Percentiles rank a stretch among this genome's conserved stretches.
Evolutionary conservation across 495 filamentous ascomycete genomes (phyloP).

Genomic region (Xylaria acuta): DNA sequence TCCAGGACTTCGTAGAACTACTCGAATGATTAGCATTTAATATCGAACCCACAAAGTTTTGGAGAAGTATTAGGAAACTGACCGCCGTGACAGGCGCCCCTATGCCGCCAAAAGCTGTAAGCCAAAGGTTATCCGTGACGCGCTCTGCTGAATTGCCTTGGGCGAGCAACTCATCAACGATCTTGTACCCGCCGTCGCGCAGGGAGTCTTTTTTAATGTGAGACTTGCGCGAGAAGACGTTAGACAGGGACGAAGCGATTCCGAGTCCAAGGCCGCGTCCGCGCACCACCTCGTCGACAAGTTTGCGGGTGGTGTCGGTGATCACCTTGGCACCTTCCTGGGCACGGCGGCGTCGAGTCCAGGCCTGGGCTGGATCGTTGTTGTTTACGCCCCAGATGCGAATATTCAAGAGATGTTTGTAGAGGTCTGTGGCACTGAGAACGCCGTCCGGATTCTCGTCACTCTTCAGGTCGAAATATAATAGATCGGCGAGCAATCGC

Average conservation of each 20-base stretch:
- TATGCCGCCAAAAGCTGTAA: constrained; percentile 43
- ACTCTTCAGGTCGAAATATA: constrained; percentile 68
- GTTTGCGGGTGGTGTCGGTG: constrained; percentile 35
- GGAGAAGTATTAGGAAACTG: constrained; percentile 5
- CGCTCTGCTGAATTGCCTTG: constrained; percentile 34
- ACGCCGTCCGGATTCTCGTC: constrained; percentile 63
- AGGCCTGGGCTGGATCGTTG: constrained; percentile 67
- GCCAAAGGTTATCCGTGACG: constrained; percentile 44
- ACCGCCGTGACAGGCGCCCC: constrained; percentile 47
- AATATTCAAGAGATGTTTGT: constrained; percentile 63
- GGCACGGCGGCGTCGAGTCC: constrained; percentile 63
- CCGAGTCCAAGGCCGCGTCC: constrained; percentile 28
- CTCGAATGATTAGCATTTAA: constrained; percentile 27
- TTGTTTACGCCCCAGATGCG: constrained; percentile 71
- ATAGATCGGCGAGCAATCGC: constrained; percentile 54
- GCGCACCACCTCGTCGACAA: constrained; percentile 36
- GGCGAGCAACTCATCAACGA: constrained; percentile 39
- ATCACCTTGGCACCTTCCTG: constrained; percentile 39
- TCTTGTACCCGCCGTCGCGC: constrained; percentile 36
- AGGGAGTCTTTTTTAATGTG: constrained; percentile 36
- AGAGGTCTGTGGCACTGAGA: constrained; percentile 65
- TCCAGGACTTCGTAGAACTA: constrained; percentile 54
- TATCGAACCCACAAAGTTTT: neutral
- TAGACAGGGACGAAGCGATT: constrained; percentile 23
- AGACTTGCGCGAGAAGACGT: constrained; percentile 22